Base-by-base conservation (phyloP, 805 yeast genomes). In the Ogataea thermomethanolica region DNA sequence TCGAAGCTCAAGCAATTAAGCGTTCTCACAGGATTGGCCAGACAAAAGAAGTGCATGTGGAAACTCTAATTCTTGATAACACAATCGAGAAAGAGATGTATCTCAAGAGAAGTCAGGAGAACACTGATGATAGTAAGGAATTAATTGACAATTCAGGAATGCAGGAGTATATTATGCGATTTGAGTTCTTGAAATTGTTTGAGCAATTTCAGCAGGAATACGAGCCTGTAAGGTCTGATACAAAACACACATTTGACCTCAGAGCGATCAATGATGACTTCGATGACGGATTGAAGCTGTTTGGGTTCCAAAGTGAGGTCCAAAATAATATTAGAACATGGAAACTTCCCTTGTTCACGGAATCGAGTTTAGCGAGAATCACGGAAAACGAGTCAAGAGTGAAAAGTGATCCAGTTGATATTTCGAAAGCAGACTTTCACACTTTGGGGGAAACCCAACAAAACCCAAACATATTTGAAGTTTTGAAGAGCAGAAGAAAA, bases 21-120 rank as follows among this genome's bases (percentile, higher is more conserved):
- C 73, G 90, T 64, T 83, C 88, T 0, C 90, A 82, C 59, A 71
- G 89, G 59, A 82, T 82, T 55, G 89, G 90, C 0, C 89, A 82
- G 48, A 64, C 67, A 0, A 62, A 68, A n/a, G 76, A 76, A 14
- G 88, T 82, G 0, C 62, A 58, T 54, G 89, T 82, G n/a, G 88
- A 82, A 52, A 82, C 88, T 0, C 59, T 82, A 41, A 74, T 82
- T 3, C 55, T 82, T 50, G 64, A 70, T 37, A 79, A 74, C 4
- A 82, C 88, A 0, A 65, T 82, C 33, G 89, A 82, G 49, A 84
- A 81, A 56, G 83, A 79, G 49, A 79, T 82, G 69, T 80, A 78
- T 56, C 70, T 62, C 29, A 58, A 58, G 37, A 38, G 65, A 41
- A 22, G 43, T 11, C 48, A 49, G 25, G 44, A 46, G 7, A 31